phyloP scores from a whole-genome alignment of 2,329 filamentous ascomycete genomes.

The Beauveria bassiana region DNA sequence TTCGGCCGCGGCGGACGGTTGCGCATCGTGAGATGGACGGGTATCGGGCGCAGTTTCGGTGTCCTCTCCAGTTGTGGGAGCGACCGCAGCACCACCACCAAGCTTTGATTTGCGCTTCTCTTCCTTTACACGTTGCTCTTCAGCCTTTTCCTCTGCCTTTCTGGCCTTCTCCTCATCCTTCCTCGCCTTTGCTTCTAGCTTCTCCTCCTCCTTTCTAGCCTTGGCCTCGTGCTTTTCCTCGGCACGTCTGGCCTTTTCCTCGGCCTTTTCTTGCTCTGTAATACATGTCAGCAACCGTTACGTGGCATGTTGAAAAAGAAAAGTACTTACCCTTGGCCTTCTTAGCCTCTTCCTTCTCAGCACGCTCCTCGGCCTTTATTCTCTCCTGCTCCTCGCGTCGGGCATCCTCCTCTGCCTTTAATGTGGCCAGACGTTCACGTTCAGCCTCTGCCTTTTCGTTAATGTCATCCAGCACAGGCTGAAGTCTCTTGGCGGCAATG shows the following conservation, averaged over 20 bases:
- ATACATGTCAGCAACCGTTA: not conserved
- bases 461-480: constrained; percentile 80
- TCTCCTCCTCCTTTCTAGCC: constrained; percentile 5
- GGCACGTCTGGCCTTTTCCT: constrained; percentile 8
- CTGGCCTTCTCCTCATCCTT: constrained; percentile 26
- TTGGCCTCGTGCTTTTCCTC: constrained; percentile 32
- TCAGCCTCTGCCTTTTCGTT: constrained; percentile 68
- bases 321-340: constrained; percentile 50
- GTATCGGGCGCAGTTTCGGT: not conserved
- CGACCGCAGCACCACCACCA: constrained; percentile 15
- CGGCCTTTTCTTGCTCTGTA: constrained; percentile 37
- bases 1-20: constrained; percentile 7
- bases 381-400: constrained; percentile 43
- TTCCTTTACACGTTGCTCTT: constrained; percentile 45
- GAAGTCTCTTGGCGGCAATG: constrained; percentile 68
- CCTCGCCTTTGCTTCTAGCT: constrained; percentile 33
- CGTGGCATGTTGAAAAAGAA: no score
- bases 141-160: constrained; percentile 32
- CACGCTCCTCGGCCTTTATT: constrained; percentile 42
- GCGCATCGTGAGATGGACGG: constrained; percentile 11
- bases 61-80: constrained; percentile 12
- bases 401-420: constrained; percentile 52
- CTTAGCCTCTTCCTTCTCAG: constrained; percentile 45
- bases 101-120: constrained; percentile 42
- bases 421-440: constrained; percentile 58